Evolutionary conservation across 495 filamentous ascomycete genomes (phyloP).

Genomic region (Xylaria palmicola): DNA sequence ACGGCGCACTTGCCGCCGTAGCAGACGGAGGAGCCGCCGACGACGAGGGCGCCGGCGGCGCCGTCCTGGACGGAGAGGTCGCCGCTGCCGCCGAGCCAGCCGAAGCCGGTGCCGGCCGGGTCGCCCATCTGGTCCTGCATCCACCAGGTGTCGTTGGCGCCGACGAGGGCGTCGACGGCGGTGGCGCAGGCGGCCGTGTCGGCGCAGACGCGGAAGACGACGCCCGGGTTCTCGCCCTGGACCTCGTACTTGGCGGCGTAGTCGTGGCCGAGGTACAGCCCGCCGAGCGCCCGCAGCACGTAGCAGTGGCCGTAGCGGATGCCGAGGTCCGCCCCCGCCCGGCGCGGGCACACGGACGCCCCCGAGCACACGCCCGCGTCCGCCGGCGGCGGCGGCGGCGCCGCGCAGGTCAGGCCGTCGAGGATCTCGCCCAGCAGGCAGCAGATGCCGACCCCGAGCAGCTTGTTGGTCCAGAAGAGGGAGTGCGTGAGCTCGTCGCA

Average conservation of each 20-base stretch:
- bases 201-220: background rate
- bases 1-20: background rate
- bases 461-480: background rate
- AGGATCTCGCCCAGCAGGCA: background rate
- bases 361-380: background rate
- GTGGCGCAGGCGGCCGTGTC: background rate
- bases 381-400: background rate
- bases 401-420: background rate
- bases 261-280: background rate
- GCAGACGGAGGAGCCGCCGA: background rate
- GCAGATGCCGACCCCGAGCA: background rate
- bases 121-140: slow-evolving; percentile 3
- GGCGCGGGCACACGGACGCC: background rate
- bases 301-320: background rate
- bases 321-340: background rate
- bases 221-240: background rate
- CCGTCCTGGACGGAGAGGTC: background rate
- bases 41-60: background rate
- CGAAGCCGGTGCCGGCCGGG: background rate
- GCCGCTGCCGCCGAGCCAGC: background rate
- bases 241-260: background rate
- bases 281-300: background rate
- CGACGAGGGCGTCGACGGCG: background rate
- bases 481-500: background rate
- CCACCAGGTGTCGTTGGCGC: background rate